Percentiles rank a stretch among this genome's conserved stretches.
Evolutionary conservation across 768 basidiomycete species (phyloP).

Genomic region (Leccinum ochraceum): DNA sequence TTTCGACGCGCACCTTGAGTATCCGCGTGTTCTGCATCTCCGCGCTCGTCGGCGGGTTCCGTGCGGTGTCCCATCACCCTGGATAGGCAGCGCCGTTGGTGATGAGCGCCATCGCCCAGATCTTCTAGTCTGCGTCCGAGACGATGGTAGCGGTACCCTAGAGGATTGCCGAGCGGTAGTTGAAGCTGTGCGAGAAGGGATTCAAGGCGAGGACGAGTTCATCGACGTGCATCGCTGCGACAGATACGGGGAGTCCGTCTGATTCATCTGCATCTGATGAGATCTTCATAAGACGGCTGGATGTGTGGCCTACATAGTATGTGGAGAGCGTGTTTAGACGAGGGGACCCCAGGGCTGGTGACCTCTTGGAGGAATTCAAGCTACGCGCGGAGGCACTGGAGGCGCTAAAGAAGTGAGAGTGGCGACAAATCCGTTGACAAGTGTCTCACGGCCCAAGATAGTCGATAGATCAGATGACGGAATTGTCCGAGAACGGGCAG

Average conservation of each 20-base stretch:
- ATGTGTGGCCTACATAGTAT: conserved; percentile 17
- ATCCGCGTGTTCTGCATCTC: conserved; percentile 27
- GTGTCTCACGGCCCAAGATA: too few species aligned
- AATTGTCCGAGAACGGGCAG: too few species aligned
- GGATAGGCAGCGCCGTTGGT: conserved; percentile 24
- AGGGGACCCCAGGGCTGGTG: too few species aligned
- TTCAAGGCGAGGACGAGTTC: conserved; percentile 25
- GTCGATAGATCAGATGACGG: too few species aligned
- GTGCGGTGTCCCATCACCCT: conserved; percentile 21
- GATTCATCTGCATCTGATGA: conserved; percentile 1
- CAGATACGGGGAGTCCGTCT: conserved; percentile 19
- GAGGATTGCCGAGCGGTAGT: conserved; percentile 28
- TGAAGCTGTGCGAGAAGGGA: conserved; percentile 29
- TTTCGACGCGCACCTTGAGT: conserved; percentile 24
- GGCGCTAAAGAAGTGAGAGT: too few species aligned
- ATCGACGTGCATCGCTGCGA: conserved; percentile 28
- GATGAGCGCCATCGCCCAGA: conserved; percentile 26
- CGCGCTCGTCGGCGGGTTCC: conserved; percentile 22
- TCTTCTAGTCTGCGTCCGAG: conserved; percentile 20
- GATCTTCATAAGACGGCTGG: conserved; percentile 31
- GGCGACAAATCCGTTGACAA: too few species aligned
- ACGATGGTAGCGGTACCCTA: conserved; percentile 22
- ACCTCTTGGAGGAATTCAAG: too few species aligned
- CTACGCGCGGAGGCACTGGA: too few species aligned
- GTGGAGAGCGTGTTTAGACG: too few species aligned